These are phyloP conservation scores for Colletotrichum cereale DNA, from an alignment of 2,329 filamentous ascomycete species.

Conservation along the genomic window DNA sequence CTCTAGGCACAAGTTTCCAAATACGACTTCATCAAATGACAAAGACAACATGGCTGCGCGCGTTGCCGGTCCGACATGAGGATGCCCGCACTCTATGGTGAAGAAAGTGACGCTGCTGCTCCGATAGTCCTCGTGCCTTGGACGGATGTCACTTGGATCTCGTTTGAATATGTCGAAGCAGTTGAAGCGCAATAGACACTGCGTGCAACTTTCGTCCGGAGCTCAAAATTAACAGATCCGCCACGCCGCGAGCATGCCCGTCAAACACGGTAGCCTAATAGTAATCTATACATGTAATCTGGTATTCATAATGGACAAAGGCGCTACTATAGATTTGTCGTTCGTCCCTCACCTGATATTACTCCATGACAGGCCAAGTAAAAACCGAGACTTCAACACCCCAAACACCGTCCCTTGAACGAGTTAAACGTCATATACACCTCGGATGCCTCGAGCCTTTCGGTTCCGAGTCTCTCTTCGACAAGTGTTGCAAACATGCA, in stretches of 20 bases:
- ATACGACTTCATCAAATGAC: neutral
- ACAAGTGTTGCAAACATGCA: neutral
- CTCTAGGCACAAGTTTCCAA: neutral
- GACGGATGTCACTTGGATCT: neutral
- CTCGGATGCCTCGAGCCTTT: constrained; percentile 15
- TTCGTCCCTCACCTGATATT: neutral
- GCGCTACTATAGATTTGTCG: constrained; percentile 4
- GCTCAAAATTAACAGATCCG: neutral
- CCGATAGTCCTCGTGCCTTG: neutral
- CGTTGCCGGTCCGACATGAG: neutral
- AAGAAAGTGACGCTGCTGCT: too few species aligned
- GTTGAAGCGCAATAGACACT: neutral
- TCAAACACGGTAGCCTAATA: neutral
- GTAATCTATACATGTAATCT: constrained; percentile 1
- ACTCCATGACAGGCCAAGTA: neutral
- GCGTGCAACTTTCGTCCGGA: neutral
- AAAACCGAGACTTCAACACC: constrained; percentile 2
- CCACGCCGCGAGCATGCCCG: neutral
- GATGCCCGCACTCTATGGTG: neutral
- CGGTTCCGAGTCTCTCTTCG: constrained; percentile 5
- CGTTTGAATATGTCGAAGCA: neutral
- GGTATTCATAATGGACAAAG: constrained; percentile 13
- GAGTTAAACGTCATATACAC: constrained; percentile 9
- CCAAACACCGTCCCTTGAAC: constrained; percentile 19
- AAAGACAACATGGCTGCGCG: neutral